phyloP scores from a whole-genome alignment of 108 stramenopile genomes.

The Nitzschia sp. region DNA sequence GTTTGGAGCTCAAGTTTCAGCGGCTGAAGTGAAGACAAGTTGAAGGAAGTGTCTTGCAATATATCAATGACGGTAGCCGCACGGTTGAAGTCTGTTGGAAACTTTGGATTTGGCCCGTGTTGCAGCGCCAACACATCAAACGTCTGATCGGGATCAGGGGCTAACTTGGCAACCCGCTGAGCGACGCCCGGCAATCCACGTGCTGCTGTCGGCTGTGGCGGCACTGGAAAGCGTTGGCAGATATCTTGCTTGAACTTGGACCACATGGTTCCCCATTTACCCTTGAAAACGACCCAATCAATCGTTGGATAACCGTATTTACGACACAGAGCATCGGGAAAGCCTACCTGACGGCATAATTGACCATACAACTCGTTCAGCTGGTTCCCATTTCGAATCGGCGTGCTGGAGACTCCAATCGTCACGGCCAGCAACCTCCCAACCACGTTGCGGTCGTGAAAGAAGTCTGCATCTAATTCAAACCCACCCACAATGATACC shows the following conservation, averaged over 20 bases:
- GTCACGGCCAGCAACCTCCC: constrained; percentile 34
- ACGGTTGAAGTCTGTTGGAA: neutral
- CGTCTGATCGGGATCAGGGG: too few relatives aligned
- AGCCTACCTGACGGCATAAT: constrained; percentile 4
- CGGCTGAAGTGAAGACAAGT: neutral
- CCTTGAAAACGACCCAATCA: neutral
- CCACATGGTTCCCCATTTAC: constrained; percentile 18
- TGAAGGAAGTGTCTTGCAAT: neutral
- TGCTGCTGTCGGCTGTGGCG: too few relatives aligned
- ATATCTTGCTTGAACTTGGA: constrained; percentile 2
- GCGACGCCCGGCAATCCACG: too few relatives aligned
- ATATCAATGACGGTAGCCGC: neutral
- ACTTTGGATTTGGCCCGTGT: neutral
- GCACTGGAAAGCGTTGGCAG: constrained; percentile 18
- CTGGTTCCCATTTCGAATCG: constrained; percentile 3
- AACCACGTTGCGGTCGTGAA: constrained; percentile 26
- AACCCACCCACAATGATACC: constrained; percentile 24
- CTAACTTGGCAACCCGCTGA: too few relatives aligned
- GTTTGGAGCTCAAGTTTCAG: neutral
- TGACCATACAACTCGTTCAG: constrained; percentile 4
- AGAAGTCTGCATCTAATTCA: constrained; percentile 15
- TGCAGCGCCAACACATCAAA: neutral
- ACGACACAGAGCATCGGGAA: constrained; percentile 14
- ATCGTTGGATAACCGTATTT: constrained; percentile 13
- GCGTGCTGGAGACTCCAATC: constrained; percentile 27